Base-by-base conservation (phyloP, 805 yeast genomes). In the Kluyveromyces lactis region DNA sequence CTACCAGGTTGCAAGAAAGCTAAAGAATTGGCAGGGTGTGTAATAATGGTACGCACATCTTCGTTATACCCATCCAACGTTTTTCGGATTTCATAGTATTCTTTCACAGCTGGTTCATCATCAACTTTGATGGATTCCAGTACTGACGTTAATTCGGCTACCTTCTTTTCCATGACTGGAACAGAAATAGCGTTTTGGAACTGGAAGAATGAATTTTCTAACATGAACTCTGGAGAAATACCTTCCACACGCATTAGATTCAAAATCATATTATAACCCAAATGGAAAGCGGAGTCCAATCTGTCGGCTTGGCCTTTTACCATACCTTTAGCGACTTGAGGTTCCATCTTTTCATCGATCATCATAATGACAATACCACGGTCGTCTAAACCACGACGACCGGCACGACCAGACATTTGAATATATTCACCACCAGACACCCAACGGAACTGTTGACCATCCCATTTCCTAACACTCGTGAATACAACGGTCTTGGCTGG, bases 271-370 rank as follows among this genome's bases (percentile, higher is more conserved):
- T 92, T 92, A 63, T 92, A 92, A 18, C 97, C 97, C 45, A 92
- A 68, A 59, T 92, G 98, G 73, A 92, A 92, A 0, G 98, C 97
- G 16, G 97, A 90, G 56, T 92, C 97, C 42, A 92, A 72, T 50
- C 98, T 72, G 64, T 92, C 99, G 24, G 98, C 97, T 56, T 87
- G 95, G 57, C 99, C 99, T 62, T 90, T 90, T 17, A 92, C 98
- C 99, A 92, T 92, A 1, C 97, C 97, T 59, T 92, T 92, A 16
- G 98, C 98, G 31, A 92, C 96, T 53, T 89, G 94, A 3, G 99
- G 98, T 61, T 92, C 98, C 99, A 92, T 92, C 56, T 92, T 92
- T 60, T 92, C 97, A 60, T 92, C 97, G 60, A 92, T 87, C 99
- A 92, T 92, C 92, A 92, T 85, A 50, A 92, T 92, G 36, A 92